Conservation (phyloP, 306 rosid genomes). For the Quercus suber region DNA sequence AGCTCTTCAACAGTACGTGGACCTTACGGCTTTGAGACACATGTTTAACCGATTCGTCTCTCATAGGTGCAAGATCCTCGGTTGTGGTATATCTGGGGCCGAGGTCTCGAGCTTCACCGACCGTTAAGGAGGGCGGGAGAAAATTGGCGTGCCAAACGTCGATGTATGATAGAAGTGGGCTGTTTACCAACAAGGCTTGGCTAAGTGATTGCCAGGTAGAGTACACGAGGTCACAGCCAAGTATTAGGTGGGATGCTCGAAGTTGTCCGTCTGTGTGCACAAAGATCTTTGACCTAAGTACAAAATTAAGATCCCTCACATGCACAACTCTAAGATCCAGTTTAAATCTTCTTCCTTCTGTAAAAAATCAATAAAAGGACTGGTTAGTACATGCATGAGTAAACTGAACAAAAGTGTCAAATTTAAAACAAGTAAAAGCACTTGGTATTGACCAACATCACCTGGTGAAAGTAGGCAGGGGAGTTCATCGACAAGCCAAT, state of each 20-base stretch:
- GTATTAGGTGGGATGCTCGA: too few species aligned
- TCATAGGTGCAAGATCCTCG: too few species aligned
- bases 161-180: fast-evolving
- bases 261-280: fast-evolving
- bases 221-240: fast-evolving
- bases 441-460: too few species aligned
- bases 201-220: fast-evolving
- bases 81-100: fast-evolving
- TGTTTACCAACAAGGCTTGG: fast-evolving
- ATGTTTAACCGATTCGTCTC: fast-evolving
- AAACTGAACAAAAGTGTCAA: fast-evolving
- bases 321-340: fast-evolving
- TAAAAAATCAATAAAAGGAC: too few species aligned
- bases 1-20: too few species aligned
- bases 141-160: fast-evolving
- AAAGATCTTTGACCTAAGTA: too few species aligned
- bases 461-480: fast-evolving
- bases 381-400: fast-evolving
- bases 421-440: too few species aligned
- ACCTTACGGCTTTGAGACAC: too few species aligned
- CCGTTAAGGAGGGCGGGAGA: fast-evolving
- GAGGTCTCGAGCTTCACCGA: fast-evolving
- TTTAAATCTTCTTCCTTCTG: too few species aligned
- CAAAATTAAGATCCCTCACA: fast-evolving
- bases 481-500: fast-evolving